Percentiles rank a stretch among this genome's conserved stretches.
phyloP scores from a whole-genome alignment of 345 rosid genomes.

The Crucihimalaya himalaica region DNA sequence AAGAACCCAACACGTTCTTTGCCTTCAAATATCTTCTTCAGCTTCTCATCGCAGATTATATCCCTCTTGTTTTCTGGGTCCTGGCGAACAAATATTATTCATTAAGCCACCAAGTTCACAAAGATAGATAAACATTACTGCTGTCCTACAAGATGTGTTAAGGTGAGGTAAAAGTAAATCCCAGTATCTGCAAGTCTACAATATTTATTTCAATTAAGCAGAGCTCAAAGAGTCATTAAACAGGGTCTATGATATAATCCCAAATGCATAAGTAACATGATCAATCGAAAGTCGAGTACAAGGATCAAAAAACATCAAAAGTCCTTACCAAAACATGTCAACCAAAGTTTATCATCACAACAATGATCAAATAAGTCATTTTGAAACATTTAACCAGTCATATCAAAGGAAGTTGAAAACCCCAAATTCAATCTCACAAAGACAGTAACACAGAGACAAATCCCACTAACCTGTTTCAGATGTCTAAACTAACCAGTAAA shows the following conservation, averaged over 20 bases:
- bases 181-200: not conserved
- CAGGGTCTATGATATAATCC: not conserved
- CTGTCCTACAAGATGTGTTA: not conserved
- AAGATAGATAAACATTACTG: not conserved
- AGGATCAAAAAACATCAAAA: not conserved
- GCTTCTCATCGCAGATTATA: constrained; percentile 88
- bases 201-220: not conserved
- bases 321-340: not conserved
- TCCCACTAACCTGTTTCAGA: constrained; percentile 17
- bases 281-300: not conserved
- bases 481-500: not conserved
- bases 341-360: not conserved
- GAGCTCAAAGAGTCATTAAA: not conserved
- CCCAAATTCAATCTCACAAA: not conserved
- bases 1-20: constrained; percentile 83
- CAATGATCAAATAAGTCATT: too few relatives aligned
- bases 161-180: not conserved
- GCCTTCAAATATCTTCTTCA: constrained; percentile 88
- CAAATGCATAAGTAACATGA: not conserved
- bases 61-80: constrained; percentile 83
- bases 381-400: not conserved
- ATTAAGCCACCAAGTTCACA: not conserved
- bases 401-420: not conserved
- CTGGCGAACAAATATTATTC: constrained; percentile 41
- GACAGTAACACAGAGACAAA: not conserved